Evolutionary conservation across 495 filamentous ascomycete species (phyloP).

Genomic region (Lasiosphaeria ovina): DNA sequence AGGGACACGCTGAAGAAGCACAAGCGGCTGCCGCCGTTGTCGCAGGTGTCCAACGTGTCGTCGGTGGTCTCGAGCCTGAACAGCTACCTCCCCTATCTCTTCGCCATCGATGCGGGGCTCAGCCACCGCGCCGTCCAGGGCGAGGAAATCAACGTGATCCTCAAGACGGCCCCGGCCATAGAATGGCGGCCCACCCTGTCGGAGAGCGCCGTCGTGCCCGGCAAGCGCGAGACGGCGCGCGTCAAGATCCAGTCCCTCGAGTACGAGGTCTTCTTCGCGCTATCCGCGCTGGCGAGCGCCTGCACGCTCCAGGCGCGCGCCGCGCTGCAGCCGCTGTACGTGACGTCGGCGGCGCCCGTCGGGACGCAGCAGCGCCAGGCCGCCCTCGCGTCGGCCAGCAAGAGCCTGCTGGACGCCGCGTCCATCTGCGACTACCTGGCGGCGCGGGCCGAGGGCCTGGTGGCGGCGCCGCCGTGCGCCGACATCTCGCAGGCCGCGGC

Average conservation of each 20-base stretch:
- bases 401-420: conserved; percentile 72
- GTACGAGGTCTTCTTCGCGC: conserved; percentile 75
- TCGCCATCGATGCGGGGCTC: conserved; percentile 69
- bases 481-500: conserved; percentile 68
- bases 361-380: conserved; percentile 62
- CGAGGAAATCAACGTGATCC: conserved; percentile 63
- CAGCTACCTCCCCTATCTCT: conserved; percentile 76
- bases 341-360: conserved; percentile 56
- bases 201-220: conserved; percentile 42
- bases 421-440: conserved; percentile 72
- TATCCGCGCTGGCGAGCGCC: conserved; percentile 73
- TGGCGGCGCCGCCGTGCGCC: conserved; percentile 36
- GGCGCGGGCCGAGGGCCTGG: conserved; percentile 37
- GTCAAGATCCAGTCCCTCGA: conserved; percentile 71
- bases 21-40: conserved; percentile 69
- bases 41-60: conserved; percentile 64
- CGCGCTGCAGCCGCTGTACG: conserved; percentile 51
- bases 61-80: conserved; percentile 64
- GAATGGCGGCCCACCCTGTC: conserved; percentile 85
- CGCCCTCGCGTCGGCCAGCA: conserved; percentile 73
- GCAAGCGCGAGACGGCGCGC: conserved; percentile 53
- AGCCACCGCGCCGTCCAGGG: conserved; percentile 47
- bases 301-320: conserved; percentile 67
- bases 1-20: conserved; percentile 75
- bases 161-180: conserved; percentile 49